Evolutionary conservation across 345 rosid species (phyloP).

Genomic region (Stellera chamaejasme): DNA sequence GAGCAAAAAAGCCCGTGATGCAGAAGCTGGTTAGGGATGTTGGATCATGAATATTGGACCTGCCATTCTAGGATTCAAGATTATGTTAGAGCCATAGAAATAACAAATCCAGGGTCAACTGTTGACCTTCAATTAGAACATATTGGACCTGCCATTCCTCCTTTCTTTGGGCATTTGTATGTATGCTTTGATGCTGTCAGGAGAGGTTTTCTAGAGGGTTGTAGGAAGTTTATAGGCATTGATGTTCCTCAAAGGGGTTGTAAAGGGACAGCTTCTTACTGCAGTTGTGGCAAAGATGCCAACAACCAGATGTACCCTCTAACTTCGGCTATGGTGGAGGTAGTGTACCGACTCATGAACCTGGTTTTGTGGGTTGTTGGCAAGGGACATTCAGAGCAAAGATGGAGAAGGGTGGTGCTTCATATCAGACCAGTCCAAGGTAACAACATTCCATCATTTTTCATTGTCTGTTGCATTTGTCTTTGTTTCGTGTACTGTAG

Average conservation of each 20-base stretch:
- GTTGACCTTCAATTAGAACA: too few species aligned
- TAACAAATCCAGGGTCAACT: too few species aligned
- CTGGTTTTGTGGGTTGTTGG: not conserved
- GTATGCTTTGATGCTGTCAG: not conserved
- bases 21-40: too few species aligned
- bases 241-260: not conserved
- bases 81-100: too few species aligned
- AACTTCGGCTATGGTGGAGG: not conserved
- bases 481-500: too few species aligned
- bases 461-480: too few species aligned
- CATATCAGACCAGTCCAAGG: not conserved
- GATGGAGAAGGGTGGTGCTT: not conserved
- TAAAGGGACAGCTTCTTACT: not conserved
- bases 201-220: not conserved
- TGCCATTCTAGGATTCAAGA: too few species aligned
- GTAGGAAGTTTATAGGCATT: not conserved
- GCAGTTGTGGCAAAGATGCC: not conserved
- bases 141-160: too few species aligned
- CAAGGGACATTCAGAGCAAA: not conserved
- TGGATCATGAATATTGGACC: too few species aligned
- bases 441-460: not conserved
- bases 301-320: not conserved
- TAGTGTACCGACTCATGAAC: not conserved
- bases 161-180: not conserved
- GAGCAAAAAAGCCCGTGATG: too few species aligned